These are phyloP conservation scores for Aureobasidium sp. DNA, from an alignment of 2,329 filamentous ascomycete species.

Conservation along the genomic window DNA sequence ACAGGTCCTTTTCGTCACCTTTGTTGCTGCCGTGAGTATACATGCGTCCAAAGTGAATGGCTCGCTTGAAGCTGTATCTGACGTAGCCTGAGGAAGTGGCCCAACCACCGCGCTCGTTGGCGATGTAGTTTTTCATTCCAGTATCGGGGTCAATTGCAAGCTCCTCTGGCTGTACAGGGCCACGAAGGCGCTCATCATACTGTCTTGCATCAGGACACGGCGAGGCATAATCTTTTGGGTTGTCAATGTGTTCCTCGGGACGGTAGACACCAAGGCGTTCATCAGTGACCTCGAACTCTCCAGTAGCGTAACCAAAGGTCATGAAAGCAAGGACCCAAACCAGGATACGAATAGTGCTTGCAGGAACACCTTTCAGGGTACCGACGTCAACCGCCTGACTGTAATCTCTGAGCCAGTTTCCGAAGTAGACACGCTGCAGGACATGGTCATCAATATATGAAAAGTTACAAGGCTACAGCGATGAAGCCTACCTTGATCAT, in stretches of 20 bases:
- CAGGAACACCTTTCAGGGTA: slow-evolving; percentile 81
- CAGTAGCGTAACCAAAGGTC: slow-evolving; percentile 74
- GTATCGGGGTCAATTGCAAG: slow-evolving; percentile 61
- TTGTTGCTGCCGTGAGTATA: slow-evolving; percentile 50
- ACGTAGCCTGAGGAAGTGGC: slow-evolving; percentile 75
- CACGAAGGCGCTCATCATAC: slow-evolving; percentile 74
- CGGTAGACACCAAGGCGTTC: slow-evolving; percentile 74
- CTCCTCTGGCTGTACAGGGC: slow-evolving; percentile 61
- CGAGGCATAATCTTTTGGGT: not conserved
- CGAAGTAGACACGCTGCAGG: slow-evolving; percentile 76
- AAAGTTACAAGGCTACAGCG: slow-evolving; percentile 34
- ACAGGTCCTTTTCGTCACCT: slow-evolving; percentile 64
- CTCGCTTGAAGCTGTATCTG: slow-evolving; percentile 60
- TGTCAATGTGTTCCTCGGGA: slow-evolving; percentile 41
- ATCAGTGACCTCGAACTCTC: slow-evolving; percentile 76
- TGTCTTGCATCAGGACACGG: slow-evolving; percentile 56
- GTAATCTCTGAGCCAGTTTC: slow-evolving; percentile 92
- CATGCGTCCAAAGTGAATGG: slow-evolving; percentile 69
- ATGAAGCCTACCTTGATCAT: slow-evolving; percentile 23
- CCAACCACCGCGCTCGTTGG: slow-evolving; percentile 68
- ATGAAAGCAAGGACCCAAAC: slow-evolving; percentile 86
- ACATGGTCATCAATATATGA: not conserved
- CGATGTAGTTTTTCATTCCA: slow-evolving; percentile 80
- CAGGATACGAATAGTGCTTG: slow-evolving; percentile 81
- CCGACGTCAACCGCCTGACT: slow-evolving; percentile 91